Evolutionary conservation across 2,329 filamentous ascomycete genomes (phyloP), one percentile per base, ranked within the genome.

Genomic region (Fusarium brevicatenulatum): DNA sequence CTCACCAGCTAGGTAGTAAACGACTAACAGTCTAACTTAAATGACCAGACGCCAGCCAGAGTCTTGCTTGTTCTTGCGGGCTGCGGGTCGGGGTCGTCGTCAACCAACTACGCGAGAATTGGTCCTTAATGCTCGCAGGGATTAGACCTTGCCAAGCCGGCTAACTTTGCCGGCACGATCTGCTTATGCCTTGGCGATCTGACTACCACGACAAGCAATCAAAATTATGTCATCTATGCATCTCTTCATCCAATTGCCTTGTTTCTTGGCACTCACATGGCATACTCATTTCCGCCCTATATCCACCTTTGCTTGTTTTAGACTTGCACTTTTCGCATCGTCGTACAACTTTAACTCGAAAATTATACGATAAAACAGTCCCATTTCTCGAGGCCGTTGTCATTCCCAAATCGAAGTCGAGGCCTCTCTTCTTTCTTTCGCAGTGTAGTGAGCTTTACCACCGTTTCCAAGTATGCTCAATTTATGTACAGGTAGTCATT

Each of bases 121-220:
- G 50, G 43, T 66, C 62, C 39, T 23, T 54, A 49, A 65, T 57
- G 44, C 30, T 23, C 12, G 28, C 60, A 70, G 53, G 67, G 66
- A 40, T 70, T 42, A 54, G 36, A 8, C 23, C 13, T 15, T 58
- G 75, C 75, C 75, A 77, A 77, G 75, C 57, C 75, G 75, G 75
- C 69, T 63, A 64, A 66, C 54, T 23, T 59, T 77, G 75, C 75
- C 75, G 75, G 74, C 63, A 61, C 66, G 75, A 77, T 77, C 75
- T 72, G 42, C 68, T 46, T 42, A 32, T 50, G 28, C 47, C 68
- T 74, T 72, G 72, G 71, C 69, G 72, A 74, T 72, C 71, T 49
- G 55, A 18, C 54, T 68, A 39, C 23, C 10, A 19, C 25, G 19
- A 37, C 32, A 30, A 44, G 25, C 19, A 49, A 53, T 47, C 37